These are phyloP conservation scores for Albatrellus sp. DNA, from an alignment of 1,284 basidiomycete genomes.

Conservation along the genomic window DNA sequence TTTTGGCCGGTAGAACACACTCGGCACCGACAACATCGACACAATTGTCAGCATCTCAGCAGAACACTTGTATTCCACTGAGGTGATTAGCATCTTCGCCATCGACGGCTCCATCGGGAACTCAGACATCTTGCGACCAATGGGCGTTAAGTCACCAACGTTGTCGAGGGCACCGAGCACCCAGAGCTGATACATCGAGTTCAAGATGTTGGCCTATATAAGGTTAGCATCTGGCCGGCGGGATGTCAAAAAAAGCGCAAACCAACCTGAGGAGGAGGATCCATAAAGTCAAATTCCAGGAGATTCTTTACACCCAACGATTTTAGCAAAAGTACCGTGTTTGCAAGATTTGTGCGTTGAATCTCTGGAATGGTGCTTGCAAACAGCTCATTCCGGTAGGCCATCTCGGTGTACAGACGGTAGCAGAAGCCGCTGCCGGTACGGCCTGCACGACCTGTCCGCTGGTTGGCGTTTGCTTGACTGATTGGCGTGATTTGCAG, in stretches of 20 bases:
- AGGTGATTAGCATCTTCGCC: conserved; percentile 96
- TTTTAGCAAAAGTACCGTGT: conserved; percentile 91
- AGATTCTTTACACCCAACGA: conserved; percentile 98
- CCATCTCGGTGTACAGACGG: conserved; percentile 94
- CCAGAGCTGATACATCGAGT: conserved; percentile 99
- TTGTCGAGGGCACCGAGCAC: conserved; percentile 96
- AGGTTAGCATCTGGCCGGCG: conserved; percentile 27
- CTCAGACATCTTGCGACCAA: conserved; percentile 95
- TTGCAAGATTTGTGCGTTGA: conserved; percentile 88
- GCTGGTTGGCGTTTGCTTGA: conserved; percentile 94
- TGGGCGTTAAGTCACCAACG: conserved; percentile 87
- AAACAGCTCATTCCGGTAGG: conserved; percentile 96
- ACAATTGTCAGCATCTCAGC: conserved; percentile 97
- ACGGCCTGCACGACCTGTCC: conserved; percentile 91
- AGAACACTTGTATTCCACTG: conserved; percentile 88
- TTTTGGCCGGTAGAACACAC: conserved; percentile 92
- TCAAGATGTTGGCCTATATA: conserved; percentile 77
- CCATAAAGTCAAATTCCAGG: conserved; percentile 99
- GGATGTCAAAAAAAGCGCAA: conserved; percentile 30
- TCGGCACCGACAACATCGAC: conserved; percentile 96
- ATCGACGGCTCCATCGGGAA: conserved; percentile 98
- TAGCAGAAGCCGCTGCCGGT: conserved; percentile 95
- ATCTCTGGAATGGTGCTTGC: conserved; percentile 96
- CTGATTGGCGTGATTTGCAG: conserved; percentile 98
- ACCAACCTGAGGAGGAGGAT: conserved; percentile 85